Evolutionary conservation across 2,329 filamentous ascomycete species (phyloP), one percentile per base, ranked within the genome.

Genomic region (Trichophyton verrucosum): DNA sequence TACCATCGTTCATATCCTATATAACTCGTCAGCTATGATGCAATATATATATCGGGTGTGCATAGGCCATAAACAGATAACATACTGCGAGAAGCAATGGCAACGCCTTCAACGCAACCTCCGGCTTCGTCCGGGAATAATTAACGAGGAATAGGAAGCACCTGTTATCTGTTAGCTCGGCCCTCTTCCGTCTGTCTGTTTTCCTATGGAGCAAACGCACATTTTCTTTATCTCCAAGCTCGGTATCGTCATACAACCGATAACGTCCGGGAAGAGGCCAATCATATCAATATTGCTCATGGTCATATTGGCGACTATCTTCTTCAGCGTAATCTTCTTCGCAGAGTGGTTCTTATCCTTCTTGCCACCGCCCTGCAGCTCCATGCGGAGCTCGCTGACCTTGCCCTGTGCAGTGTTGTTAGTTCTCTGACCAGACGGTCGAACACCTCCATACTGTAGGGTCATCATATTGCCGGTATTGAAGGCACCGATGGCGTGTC

Each of bases 221-320:
- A 99, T 99, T 81, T 99, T 99, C 83, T 99, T 99, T 77, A 99
- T 96, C 76, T 99, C 94, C 73, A 99, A 78, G 69, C 88, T 95
- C 59, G 86, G 87, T 64, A 99, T 89, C 68, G 89, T 85, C 94
- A 99, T 99, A 80, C 92, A 97, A 64, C 81, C 86, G 68, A 99
- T 89, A 63, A 99, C 88, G 72, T 99, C 94, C 17, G 92, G 91
- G 68, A 99, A 99, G 59, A 99, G 80, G 44, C 90, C 91, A 60
- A 97, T 88, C 94, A 99, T 99, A 75, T 99, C 94, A 72, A 97
- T 99, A 78, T 99, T 99, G 83, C 92, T 97, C 94, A 99, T 99
- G 66, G 94, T 99, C 94, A 99, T 99, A 74, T 99, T 99, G 73
- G 94, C 94, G 68, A 99, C 94, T 68, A 99, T 97, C 82, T 96